A percentile compares a stretch with the other conserved stretches of the same genome.
These are phyloP conservation scores for Silene conica DNA, from an alignment of 148 eudicot species.

Conservation along the genomic window DNA sequence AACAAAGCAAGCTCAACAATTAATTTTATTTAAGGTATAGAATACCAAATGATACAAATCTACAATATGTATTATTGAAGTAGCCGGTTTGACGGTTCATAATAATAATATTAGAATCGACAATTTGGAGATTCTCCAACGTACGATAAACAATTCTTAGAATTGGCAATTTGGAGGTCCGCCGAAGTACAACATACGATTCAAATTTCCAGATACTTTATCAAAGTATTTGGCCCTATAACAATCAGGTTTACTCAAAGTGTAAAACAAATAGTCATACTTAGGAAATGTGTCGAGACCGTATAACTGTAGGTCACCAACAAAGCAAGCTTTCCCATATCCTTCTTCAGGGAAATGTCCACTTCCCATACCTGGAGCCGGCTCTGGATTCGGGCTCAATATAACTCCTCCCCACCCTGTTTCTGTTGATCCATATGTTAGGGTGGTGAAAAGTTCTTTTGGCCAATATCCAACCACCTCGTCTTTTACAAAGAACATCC, in stretches of 20 bases:
- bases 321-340: not conserved
- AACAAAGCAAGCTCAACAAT: too few species aligned
- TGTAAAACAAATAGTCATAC: not conserved
- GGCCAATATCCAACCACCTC: too few species aligned
- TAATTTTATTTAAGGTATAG: too few species aligned
- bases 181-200: not conserved
- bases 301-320: not conserved
- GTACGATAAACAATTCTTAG: too few species aligned
- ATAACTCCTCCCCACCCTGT: constrained; percentile 15
- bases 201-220: not conserved
- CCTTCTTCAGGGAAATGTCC: constrained; percentile 11
- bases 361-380: constrained; percentile 10
- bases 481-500: too few species aligned
- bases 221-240: not conserved
- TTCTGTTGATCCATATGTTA: not conserved
- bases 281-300: not conserved
- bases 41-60: too few species aligned
- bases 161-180: not conserved
- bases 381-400: not conserved
- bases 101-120: too few species aligned
- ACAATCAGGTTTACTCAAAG: not conserved
- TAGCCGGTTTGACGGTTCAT: too few species aligned
- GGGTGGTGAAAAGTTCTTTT: constrained; percentile 12
- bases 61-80: too few species aligned
- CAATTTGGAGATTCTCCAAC: too few species aligned